phyloP scores from a whole-genome alignment of 106 monocot genomes.

The Triglochin maritima region DNA sequence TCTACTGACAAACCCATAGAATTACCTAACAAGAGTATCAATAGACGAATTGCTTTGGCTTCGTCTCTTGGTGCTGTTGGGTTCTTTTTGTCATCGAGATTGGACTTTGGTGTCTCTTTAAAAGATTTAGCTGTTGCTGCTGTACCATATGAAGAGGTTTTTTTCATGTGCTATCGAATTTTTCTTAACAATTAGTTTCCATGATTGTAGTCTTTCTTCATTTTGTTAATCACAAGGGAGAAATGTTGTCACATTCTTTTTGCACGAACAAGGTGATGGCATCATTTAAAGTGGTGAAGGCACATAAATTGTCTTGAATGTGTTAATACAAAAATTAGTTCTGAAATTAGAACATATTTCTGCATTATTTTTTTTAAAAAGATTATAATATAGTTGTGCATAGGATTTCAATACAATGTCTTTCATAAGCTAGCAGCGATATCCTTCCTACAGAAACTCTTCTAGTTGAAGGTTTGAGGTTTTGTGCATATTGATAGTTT shows the following conservation, averaged over 20 bases:
- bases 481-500: too few species aligned
- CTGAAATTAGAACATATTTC: too few species aligned
- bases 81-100: constrained; percentile 59
- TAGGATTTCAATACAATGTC: too few species aligned
- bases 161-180: neutral
- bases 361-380: too few species aligned
- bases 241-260: neutral
- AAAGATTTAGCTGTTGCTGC: constrained; percentile 69
- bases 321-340: too few species aligned
- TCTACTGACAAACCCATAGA: constrained; percentile 13
- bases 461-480: too few species aligned
- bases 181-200: neutral
- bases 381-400: too few species aligned
- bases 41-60: constrained; percentile 58
- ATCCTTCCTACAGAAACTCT: too few species aligned
- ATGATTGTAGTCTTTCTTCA: neutral
- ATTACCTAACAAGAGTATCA: constrained; percentile 68
- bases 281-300: too few species aligned
- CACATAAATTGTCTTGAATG: too few species aligned
- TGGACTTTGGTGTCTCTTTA: constrained; percentile 83
- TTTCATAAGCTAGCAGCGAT: too few species aligned
- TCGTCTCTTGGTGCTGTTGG: constrained; percentile 52
- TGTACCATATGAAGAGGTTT: constrained; percentile 78
- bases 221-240: neutral
- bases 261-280: too few species aligned